Evolutionary conservation across 2,329 filamentous ascomycete species (phyloP).

Genomic region (Colletotrichum liaoningense): DNA sequence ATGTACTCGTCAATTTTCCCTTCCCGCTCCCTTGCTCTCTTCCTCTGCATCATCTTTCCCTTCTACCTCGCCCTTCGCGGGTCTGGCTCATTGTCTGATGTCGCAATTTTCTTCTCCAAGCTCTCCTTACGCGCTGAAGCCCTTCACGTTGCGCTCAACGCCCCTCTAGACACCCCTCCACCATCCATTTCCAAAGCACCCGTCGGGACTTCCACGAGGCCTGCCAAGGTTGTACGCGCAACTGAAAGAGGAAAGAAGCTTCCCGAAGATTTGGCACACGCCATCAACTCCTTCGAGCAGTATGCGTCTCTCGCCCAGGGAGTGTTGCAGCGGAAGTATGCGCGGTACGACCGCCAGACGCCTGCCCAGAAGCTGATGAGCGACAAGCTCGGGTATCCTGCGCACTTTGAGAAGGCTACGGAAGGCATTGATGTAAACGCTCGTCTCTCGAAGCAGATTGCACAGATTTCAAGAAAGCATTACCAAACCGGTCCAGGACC

Average conservation of each 20-base stretch:
- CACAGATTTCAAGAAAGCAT: background rate
- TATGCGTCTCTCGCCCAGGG: background rate
- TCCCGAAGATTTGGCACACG: background rate
- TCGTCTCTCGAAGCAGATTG: background rate
- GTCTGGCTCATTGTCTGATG: background rate
- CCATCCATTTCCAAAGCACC: background rate
- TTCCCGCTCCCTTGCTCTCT: background rate
- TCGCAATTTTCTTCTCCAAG: background rate
- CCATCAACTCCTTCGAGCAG: background rate
- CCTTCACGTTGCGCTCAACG: background rate
- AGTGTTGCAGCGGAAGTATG: background rate
- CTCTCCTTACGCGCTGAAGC: background rate
- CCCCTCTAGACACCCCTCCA: background rate
- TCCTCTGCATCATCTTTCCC: background rate
- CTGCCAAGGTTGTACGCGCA: background rate
- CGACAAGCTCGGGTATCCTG: background rate
- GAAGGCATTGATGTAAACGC: background rate
- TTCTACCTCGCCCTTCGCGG: background rate
- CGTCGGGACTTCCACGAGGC: background rate
- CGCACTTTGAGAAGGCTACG: background rate
- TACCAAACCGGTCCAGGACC: background rate
- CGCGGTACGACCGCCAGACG: background rate
- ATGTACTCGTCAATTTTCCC: background rate
- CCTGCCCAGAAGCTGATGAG: background rate
- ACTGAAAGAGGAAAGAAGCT: background rate